Evolutionary conservation across 108 stramenopile genomes (phyloP).

Genomic region (Bacterosira constricta): DNA sequence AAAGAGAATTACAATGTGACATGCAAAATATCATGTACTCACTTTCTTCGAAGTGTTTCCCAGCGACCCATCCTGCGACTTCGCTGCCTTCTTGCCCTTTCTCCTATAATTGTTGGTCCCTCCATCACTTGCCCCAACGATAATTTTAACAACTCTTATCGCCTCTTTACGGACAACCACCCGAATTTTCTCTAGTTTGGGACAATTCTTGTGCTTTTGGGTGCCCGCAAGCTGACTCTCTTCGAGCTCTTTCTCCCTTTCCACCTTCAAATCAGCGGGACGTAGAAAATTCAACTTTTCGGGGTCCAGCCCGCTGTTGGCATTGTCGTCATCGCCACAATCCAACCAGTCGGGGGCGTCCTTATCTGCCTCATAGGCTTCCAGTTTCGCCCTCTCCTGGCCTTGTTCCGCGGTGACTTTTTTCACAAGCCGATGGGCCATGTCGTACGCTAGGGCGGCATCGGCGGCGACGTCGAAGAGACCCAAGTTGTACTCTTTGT

Average conservation of each 20-base stretch:
- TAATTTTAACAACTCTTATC: slow-evolving; percentile 10
- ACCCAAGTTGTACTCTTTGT: slow-evolving; percentile 39
- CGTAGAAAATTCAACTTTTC: slow-evolving; percentile 12
- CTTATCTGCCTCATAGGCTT: neutral
- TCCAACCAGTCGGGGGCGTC: slow-evolving; percentile 11
- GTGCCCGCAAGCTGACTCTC: neutral
- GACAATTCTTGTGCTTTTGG: slow-evolving; percentile 1
- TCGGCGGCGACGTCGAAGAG: slow-evolving; percentile 38
- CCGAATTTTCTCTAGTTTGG: neutral
- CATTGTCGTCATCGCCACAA: neutral
- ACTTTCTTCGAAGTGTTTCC: neutral
- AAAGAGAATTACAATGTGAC: neutral
- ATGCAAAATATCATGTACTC: neutral
- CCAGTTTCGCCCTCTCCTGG: neutral
- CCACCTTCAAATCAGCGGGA: slow-evolving; percentile 3
- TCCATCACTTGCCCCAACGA: slow-evolving; percentile 3
- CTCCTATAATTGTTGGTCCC: neutral
- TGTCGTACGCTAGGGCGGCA: slow-evolving; percentile 35
- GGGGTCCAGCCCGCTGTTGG: neutral
- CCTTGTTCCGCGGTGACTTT: neutral
- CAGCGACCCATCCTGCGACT: neutral
- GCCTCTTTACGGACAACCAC: slow-evolving; percentile 16
- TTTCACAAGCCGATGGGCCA: slow-evolving; percentile 17
- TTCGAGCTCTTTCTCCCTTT: slow-evolving; percentile 9
- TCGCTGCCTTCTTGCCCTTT: neutral